Conservation (phyloP, 2,329 filamentous ascomycete species). For the Sordariomycetes sp. region DNA sequence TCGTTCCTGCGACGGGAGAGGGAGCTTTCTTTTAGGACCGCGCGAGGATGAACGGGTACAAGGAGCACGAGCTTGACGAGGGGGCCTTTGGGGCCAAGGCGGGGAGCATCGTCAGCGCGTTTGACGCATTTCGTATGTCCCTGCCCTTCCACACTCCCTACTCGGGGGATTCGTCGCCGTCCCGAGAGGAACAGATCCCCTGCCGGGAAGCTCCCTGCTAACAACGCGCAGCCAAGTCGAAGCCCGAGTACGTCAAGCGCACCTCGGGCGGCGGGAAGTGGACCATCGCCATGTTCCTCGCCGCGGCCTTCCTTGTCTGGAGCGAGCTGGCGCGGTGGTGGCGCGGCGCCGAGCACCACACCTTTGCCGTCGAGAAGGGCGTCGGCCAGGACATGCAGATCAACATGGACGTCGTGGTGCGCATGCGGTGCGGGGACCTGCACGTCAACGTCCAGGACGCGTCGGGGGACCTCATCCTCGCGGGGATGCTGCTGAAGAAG, state of each 20-base stretch:
- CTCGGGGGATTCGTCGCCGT: not conserved
- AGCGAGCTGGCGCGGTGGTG: constrained; percentile 76
- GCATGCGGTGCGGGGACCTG: constrained; percentile 78
- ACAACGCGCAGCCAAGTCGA: constrained; percentile 65
- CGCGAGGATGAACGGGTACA: constrained; percentile 62
- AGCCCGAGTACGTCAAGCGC: constrained; percentile 78
- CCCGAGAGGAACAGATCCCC: not conserved
- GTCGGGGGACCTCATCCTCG: constrained; percentile 80
- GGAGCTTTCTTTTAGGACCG: not conserved
- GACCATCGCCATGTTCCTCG: constrained; percentile 68
- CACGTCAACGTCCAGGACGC: constrained; percentile 97
- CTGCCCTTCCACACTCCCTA: not conserved
- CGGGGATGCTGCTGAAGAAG: constrained; percentile 57
- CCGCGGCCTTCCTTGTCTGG: constrained; percentile 64
- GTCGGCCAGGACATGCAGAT: constrained; percentile 80
- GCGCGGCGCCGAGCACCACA: constrained; percentile 70
- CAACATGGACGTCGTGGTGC: constrained; percentile 86
- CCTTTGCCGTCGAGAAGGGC: constrained; percentile 87
- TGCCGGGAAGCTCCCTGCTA: not conserved
- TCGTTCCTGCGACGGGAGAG: not conserved
- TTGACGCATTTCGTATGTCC: constrained; percentile 86
- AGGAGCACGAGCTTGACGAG: constrained; percentile 52
- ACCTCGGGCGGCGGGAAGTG: constrained; percentile 85
- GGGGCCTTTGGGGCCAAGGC: constrained; percentile 62
- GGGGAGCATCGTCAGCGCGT: constrained; percentile 62